Evolutionary conservation across 2,329 filamentous ascomycete genomes (phyloP), one percentile per base, ranked within the genome.

Genomic region (Fusarium austroafricanum): DNA sequence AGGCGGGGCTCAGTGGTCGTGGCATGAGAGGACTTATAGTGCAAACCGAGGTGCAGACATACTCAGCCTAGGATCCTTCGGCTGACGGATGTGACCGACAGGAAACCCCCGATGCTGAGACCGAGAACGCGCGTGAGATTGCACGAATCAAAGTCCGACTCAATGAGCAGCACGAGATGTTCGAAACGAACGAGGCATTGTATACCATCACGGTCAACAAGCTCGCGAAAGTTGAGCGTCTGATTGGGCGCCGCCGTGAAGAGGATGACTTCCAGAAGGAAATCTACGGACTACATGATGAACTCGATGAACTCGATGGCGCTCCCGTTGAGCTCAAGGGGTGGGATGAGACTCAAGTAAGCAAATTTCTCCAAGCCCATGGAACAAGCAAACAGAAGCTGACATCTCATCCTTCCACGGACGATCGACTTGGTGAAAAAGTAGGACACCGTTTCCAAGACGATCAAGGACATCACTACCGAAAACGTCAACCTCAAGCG

Each of bases 1-100:
- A 53, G 14, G 43, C 59, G 42, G 54, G 54, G 64, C 26, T 63
- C 64, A 65, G 65, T 54, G 35, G 50, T 37, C 21, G 59, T 5
- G 45, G 49, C 35, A 15, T 1, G 1, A 55, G 38, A 49, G 55
- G 21, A 6, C 21, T 23, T 45, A 66, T 11, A 69, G 61, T 69
- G 57, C 49, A 66, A 39, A 57, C 43, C 51, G 18, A 68, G 64
- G 55, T 57, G 57, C 61, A 66, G 67, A 70, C 52, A 68, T 71
- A 71, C 68, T 71, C 65, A 68, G 67, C 56, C 51, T 17, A 4
- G 52, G 18, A 46, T 61, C 26, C 10, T 52, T 67, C 67, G 42
- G 57, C 61, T 71, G 65, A 64, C 53, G 65, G 64, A 66, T 68
- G 55, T 57, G 55, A 39, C 31, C 17, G 39, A 14, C 12, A 68